Percentiles rank a stretch among this genome's conserved stretches.
Conservation (phyloP, 768 basidiomycete genomes). For the Leccinellum albellum region DNA sequence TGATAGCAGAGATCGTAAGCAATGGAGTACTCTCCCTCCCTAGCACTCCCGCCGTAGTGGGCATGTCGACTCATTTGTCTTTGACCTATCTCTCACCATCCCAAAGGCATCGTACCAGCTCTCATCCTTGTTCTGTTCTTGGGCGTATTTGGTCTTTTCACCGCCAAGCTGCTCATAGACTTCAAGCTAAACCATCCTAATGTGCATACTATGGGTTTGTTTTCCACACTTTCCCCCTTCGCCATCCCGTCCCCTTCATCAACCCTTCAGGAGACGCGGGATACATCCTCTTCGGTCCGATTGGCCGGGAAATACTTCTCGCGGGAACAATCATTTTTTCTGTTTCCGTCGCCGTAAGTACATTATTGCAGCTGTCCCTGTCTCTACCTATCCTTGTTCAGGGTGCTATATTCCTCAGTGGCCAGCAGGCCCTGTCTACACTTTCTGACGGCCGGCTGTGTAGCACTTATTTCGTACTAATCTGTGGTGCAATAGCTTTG, state of each 20-base stretch:
- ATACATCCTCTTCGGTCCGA: slow-evolving; percentile 1
- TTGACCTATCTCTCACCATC: neutral
- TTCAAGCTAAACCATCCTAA: slow-evolving; percentile 40
- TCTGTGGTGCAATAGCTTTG: slow-evolving; percentile 35
- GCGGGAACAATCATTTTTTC: slow-evolving; percentile 1
- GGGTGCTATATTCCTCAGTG: slow-evolving; percentile 36
- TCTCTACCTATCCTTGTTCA: neutral
- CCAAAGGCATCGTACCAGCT: slow-evolving; percentile 6
- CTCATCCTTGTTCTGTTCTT: slow-evolving; percentile 2
- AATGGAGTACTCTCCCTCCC: neutral
- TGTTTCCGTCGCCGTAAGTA: neutral
- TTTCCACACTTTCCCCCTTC: neutral
- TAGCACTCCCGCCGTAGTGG: slow-evolving; percentile 1
- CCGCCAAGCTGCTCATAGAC: slow-evolving; percentile 44
- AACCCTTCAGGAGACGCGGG: slow-evolving; percentile 1
- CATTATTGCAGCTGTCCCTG: neutral
- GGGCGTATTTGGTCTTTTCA: slow-evolving; percentile 5
- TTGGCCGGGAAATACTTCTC: slow-evolving; percentile 4
- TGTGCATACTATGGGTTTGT: slow-evolving; percentile 50
- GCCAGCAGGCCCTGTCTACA: slow-evolving; percentile 48
- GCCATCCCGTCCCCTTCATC: neutral
- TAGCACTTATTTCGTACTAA: slow-evolving; percentile 40
- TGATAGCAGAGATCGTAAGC: slow-evolving; percentile 6
- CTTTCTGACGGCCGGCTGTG: slow-evolving; percentile 50
- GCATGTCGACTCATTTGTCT: neutral